These are phyloP conservation scores for Solanum pimpinellifolium DNA, from an alignment of 257 asterid genomes.

Conservation along the genomic window DNA sequence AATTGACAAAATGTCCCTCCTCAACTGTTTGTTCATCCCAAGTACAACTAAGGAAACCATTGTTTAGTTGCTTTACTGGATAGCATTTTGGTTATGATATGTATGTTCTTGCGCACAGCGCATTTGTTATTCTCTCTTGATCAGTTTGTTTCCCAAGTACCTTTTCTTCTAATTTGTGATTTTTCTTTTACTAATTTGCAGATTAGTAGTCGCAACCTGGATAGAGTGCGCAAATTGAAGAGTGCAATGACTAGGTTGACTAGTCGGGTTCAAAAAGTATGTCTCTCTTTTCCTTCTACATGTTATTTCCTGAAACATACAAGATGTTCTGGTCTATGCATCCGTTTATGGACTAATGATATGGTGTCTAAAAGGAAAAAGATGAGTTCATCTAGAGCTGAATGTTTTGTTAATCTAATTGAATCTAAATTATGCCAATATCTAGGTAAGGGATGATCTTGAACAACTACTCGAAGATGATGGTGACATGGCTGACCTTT, in stretches of 20 bases:
- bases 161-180: not conserved
- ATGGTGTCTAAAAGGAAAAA: not conserved
- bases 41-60: not conserved
- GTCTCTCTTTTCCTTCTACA: not conserved
- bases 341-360: not conserved
- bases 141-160: not conserved
- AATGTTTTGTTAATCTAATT: not conserved
- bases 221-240: constrained; percentile 79
- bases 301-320: not conserved
- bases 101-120: not conserved
- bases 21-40: not conserved
- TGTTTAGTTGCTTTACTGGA: not conserved
- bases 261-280: constrained; percentile 80
- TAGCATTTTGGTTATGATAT: not conserved
- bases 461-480: constrained; percentile 86
- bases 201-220: constrained; percentile 79
- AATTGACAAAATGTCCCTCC: not conserved
- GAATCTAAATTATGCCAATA: not conserved
- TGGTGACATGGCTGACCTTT: constrained; percentile 86
- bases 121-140: not conserved
- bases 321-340: not conserved
- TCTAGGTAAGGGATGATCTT: constrained; percentile 81
- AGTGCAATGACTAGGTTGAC: constrained; percentile 76
- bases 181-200: constrained; percentile 12
- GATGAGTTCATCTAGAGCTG: not conserved